Evolutionary conservation across 176 grass and related monocot species (phyloP).

Genomic region (Carex cristatella): DNA sequence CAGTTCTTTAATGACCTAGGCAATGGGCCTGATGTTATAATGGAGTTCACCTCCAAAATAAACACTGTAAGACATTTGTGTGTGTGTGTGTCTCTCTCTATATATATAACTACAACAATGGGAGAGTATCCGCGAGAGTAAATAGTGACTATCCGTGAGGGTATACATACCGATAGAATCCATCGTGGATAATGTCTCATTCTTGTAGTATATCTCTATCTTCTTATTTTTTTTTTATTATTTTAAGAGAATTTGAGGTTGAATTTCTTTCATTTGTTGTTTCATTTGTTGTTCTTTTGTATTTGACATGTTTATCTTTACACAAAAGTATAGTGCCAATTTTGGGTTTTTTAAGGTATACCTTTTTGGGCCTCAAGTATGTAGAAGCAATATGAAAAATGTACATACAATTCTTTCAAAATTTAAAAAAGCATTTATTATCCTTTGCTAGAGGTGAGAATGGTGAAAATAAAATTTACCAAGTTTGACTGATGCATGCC

Average conservation of each 20-base stretch:
- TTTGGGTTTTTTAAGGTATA: not conserved
- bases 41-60: constrained; percentile 51
- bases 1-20: constrained; percentile 84
- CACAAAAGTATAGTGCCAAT: not conserved
- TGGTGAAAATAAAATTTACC: not conserved
- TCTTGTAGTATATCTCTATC: too few relatives aligned
- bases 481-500: not conserved
- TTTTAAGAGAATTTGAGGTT: not conserved
- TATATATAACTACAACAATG: too few relatives aligned
- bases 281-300: not conserved
- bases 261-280: constrained; percentile 6
- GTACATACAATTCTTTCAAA: not conserved
- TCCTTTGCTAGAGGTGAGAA: not conserved
- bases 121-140: too few relatives aligned
- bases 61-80: constrained; percentile 32
- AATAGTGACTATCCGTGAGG: too few relatives aligned
- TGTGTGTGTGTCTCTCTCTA: not conserved
- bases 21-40: constrained; percentile 11
- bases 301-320: not conserved
- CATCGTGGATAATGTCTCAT: too few relatives aligned
- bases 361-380: not conserved
- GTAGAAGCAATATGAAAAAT: not conserved
- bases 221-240: too few relatives aligned
- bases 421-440: too few relatives aligned
- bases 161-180: too few relatives aligned